phyloP scores from a whole-genome alignment of 306 rosid species.

The Carpinus fangiana region DNA sequence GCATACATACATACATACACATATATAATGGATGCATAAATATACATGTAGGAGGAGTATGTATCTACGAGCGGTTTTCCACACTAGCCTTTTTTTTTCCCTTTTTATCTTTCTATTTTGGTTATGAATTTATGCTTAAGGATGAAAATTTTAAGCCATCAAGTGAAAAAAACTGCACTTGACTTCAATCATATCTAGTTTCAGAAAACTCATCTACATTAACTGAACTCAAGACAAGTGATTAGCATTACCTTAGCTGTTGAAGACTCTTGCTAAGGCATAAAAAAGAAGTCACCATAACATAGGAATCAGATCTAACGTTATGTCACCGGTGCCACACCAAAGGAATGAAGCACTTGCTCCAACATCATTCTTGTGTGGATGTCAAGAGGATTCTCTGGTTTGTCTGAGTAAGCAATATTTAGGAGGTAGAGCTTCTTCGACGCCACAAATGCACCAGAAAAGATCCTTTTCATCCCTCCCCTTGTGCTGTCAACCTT shows the following conservation, averaged over 20 bases:
- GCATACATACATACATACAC: background rate
- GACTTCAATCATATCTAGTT: background rate
- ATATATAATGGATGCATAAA: no score
- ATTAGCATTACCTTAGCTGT: conserved; percentile 10
- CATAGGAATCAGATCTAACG: background rate
- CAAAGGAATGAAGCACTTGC: conserved; percentile 57
- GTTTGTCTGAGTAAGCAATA: conserved; percentile 74
- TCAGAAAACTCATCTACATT: conserved; percentile 3
- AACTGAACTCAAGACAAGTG: conserved; percentile 10
- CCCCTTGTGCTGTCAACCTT: conserved; percentile 78
- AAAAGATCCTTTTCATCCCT: conserved; percentile 79
- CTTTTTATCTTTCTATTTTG: background rate
- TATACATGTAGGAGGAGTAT: no score
- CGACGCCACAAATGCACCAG: conserved; percentile 89
- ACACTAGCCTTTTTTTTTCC: background rate
- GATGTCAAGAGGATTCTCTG: conserved; percentile 71
- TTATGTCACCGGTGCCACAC: conserved; percentile 36
- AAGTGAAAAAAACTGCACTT: background rate
- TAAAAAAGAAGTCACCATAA: conserved; percentile 7
- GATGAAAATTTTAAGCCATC: background rate
- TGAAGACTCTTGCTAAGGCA: conserved; percentile 11
- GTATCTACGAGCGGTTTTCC: background rate
- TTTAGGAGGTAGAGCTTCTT: conserved; percentile 87
- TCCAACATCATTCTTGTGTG: conserved; percentile 44
- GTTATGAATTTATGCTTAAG: background rate